phyloP scores from a whole-genome alignment of 2,329 filamentous ascomycete species.

The Ceratocystiopsis brevicomis region DNA sequence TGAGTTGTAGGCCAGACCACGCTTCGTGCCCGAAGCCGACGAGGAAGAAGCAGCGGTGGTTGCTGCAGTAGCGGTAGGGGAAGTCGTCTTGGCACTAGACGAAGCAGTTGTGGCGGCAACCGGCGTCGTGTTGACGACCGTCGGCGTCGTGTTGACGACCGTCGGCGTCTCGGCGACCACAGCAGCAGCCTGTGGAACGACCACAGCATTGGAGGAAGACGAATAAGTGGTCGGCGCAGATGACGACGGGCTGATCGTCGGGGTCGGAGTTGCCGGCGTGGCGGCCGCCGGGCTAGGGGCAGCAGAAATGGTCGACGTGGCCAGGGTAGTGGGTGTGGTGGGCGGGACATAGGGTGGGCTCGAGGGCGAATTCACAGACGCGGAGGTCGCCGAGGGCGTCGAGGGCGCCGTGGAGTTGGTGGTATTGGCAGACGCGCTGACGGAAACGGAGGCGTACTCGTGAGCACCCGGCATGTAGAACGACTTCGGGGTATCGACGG shows the following conservation, averaged over 20 bases:
- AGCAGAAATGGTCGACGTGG: background rate
- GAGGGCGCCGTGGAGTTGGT: background rate
- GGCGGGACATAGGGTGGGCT: background rate
- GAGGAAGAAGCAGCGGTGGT: constrained; percentile 8
- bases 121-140: background rate
- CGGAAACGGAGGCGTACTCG: constrained; percentile 5
- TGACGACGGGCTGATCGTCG: background rate
- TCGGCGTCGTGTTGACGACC: background rate
- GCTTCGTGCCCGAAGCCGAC: constrained; percentile 26
- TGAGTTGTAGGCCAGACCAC: constrained; percentile 51
- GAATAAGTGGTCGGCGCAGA: background rate
- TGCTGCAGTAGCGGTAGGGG: constrained; percentile 3
- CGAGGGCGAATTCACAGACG: constrained; percentile 1
- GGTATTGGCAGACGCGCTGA: constrained; percentile 4
- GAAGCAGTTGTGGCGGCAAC: background rate
- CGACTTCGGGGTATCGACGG: constrained; percentile 5
- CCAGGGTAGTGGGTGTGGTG: constrained; percentile 2
- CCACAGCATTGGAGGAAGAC: background rate
- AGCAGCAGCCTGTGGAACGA: background rate
- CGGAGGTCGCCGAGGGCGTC: constrained; percentile 3
- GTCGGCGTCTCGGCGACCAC: no score
- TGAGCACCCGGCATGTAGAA: constrained; percentile 1
- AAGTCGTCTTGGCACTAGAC: constrained; percentile 1
- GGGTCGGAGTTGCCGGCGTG: background rate
- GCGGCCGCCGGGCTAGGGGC: constrained; percentile 2